Evolutionary conservation across 2,329 filamentous ascomycete genomes (phyloP), one percentile per base, ranked within the genome.

Genomic region (Penicillium sp.): DNA sequence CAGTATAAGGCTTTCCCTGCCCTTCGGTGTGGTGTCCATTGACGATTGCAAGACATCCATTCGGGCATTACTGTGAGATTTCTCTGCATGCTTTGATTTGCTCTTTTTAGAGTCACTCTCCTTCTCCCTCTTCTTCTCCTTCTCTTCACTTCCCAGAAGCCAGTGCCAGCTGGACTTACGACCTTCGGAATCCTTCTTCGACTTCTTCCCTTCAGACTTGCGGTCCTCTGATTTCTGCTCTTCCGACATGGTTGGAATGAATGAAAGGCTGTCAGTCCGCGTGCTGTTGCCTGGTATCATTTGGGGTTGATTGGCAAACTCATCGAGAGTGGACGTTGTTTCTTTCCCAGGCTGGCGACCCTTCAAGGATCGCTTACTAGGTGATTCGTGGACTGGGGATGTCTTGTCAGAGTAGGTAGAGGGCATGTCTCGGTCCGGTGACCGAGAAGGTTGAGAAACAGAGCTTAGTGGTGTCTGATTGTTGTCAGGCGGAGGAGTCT

Each of bases 41-140:
- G 93, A 96, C 39, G 86, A 90, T 71, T 97, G 93, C 22, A 96
- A 81, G 22, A 96, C 85, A 69, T 98, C 94, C 31, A 97, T 81
- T 33, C 94, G 87, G 19, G 90, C 89, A 66, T 88, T 92, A 68
- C 96, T 93, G 64, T 93, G 88, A 3, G 72, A 69, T 61, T 78
- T 81, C 27, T 81, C 79, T 1, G 79, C 75, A 66, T 68, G 84
- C 86, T 64, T 90, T 81, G 73, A 72, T 61, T 77, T 81, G 53
- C 76, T 76, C 54, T 80, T 77, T 72, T 86, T 89, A 1, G 83
- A 78, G 69, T 91, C 93, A 43, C 85, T 83, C 67, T 88, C 88
- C 72, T 89, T 92, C 58, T 89, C 78, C 49, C 77, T 78, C 56
- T 78, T 76, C 60, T 78, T 81, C 27, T 82, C 78, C 56, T 88